phyloP scores from a whole-genome alignment of 495 filamentous ascomycete genomes.

The Penicillium crystallinum region DNA sequence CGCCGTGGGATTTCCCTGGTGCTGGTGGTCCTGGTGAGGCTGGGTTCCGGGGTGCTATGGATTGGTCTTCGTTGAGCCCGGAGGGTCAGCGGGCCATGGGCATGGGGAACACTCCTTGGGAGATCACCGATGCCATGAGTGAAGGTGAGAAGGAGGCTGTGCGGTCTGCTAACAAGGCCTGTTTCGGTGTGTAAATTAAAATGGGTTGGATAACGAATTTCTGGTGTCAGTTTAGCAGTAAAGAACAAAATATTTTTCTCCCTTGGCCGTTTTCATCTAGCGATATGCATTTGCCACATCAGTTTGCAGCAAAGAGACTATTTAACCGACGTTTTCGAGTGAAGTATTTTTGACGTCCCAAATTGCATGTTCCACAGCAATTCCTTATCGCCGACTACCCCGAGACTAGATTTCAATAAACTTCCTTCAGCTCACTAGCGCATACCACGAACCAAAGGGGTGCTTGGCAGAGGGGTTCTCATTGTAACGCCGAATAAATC shows the following conservation, averaged over 20 bases:
- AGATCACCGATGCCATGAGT: conserved; percentile 43
- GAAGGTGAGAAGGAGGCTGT: conserved; percentile 54
- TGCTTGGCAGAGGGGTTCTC: neutral
- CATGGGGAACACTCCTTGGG: conserved; percentile 44
- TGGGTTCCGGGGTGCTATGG: conserved; percentile 37
- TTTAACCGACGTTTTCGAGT: too few species aligned
- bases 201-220: neutral
- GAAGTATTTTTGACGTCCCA: too few species aligned
- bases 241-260: too few species aligned
- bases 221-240: too few species aligned
- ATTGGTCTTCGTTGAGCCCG: conserved; percentile 32
- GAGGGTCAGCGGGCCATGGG: conserved; percentile 58
- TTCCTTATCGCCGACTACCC: neutral
- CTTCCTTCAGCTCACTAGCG: neutral
- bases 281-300: too few species aligned
- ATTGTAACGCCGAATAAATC: neutral
- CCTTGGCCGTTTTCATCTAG: neutral
- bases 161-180: conserved; percentile 54
- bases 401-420: neutral
- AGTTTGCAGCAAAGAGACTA: too few species aligned
- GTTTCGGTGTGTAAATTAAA: conserved; percentile 25
- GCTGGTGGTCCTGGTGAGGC: conserved; percentile 44
- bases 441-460: neutral
- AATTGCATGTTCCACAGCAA: too few species aligned
- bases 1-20: conserved; percentile 60